Evolutionary conservation across 2,329 filamentous ascomycete genomes (phyloP).

Genomic region (Sclerotinia borealis): DNA sequence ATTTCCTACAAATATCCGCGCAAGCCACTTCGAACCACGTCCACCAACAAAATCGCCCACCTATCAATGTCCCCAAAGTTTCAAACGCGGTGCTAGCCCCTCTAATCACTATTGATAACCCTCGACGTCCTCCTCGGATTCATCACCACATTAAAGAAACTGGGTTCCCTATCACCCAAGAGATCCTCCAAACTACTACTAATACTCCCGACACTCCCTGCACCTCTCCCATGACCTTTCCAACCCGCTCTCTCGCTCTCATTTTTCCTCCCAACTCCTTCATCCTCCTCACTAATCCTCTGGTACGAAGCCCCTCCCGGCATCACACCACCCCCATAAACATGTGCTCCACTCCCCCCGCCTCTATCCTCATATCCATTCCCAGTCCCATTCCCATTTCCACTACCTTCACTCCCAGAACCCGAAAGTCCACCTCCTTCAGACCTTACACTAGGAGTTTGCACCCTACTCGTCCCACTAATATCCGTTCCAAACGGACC

Average conservation of each 20-base stretch:
- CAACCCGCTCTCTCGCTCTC: constrained; percentile 30
- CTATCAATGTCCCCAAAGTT: neutral
- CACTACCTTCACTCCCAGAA: constrained; percentile 1
- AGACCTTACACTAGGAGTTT: constrained; percentile 2
- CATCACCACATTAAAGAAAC: constrained; percentile 63
- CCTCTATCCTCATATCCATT: neutral
- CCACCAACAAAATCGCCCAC: too few species aligned
- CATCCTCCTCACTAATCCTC: constrained; percentile 29
- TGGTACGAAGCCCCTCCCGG: constrained; percentile 19
- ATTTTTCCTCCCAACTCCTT: constrained; percentile 12
- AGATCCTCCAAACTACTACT: constrained; percentile 47
- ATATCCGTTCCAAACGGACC: constrained; percentile 28
- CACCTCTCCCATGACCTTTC: constrained; percentile 15
- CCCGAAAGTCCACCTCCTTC: neutral
- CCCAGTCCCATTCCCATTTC: neutral
- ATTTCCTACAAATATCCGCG: too few species aligned
- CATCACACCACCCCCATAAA: constrained; percentile 23
- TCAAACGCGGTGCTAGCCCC: neutral
- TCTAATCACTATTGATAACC: constrained; percentile 51
- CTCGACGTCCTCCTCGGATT: constrained; percentile 62
- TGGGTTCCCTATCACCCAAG: constrained; percentile 58
- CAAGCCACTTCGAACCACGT: too few species aligned
- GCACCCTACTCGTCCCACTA: neutral
- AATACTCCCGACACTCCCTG: constrained; percentile 25
- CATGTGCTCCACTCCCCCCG: neutral